Evolutionary conservation across 345 rosid species (phyloP).

Genomic region (Sisymbrium altissimum): DNA sequence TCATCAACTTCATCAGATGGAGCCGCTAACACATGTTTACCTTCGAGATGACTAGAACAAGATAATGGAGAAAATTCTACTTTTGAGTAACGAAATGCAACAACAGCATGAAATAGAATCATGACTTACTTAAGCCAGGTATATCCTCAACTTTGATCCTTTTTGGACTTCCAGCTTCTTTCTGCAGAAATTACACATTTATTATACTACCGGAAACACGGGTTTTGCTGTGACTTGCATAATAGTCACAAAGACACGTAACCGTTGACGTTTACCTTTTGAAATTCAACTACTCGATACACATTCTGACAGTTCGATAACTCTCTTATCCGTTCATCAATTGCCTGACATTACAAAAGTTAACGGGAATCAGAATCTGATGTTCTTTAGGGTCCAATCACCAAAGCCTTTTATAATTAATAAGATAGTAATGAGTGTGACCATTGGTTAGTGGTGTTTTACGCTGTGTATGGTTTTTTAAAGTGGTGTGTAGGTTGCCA

Average conservation of each 20-base stretch:
- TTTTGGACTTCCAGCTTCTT: conserved; percentile 81
- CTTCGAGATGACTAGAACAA: not conserved
- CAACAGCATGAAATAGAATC: not conserved
- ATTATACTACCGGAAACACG: not conserved
- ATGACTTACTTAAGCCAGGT: conserved; percentile 86
- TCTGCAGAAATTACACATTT: conserved; percentile 44
- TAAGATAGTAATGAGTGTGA: not conserved
- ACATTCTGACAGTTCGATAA: conserved; percentile 88
- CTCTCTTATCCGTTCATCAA: conserved; percentile 93
- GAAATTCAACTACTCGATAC: conserved; percentile 68
- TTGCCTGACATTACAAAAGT: conserved; percentile 53
- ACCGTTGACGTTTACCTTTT: conserved; percentile 52
- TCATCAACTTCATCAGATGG: conserved; percentile 13
- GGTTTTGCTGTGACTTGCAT: not conserved
- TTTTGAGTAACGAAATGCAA: conserved; percentile 4
- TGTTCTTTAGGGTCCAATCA: conserved; percentile 11
- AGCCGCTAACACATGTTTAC: not conserved
- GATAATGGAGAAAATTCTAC: not conserved
- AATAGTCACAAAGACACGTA: conserved; percentile 2
- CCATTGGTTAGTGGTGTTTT: not conserved
- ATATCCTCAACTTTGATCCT: conserved; percentile 84
- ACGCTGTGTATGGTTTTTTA: not conserved
- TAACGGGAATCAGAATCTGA: conserved; percentile 14
- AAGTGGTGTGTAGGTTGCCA: not conserved
- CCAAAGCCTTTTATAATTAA: not conserved